A percentile compares a stretch with the other conserved stretches of the same genome.
These are phyloP conservation scores for Tricholoma furcatifolium DNA, from an alignment of 768 basidiomycete species.

Conservation along the genomic window DNA sequence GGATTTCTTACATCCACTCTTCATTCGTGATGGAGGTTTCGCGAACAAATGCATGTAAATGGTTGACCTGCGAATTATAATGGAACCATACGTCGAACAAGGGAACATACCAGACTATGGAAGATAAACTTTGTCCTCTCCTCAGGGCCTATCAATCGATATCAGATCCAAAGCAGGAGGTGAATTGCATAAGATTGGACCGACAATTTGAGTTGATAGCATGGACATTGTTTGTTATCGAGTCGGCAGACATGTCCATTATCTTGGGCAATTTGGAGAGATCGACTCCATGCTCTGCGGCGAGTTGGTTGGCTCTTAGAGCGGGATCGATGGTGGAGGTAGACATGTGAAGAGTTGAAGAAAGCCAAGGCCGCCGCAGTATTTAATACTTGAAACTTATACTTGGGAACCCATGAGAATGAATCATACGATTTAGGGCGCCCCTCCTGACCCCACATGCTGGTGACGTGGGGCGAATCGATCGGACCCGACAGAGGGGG, in stretches of 20 bases:
- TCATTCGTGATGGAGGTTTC: conserved; percentile 79
- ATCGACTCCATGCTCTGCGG: conserved; percentile 34
- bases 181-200: not conserved
- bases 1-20: conserved; percentile 71
- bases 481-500: too few species aligned
- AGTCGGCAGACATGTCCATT: conserved; percentile 39
- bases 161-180: not conserved
- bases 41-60: conserved; percentile 71
- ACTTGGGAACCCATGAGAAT: not conserved
- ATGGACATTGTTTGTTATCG: conserved; percentile 38
- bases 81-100: not conserved
- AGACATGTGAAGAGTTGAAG: not conserved
- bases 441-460: not conserved
- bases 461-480: too few species aligned
- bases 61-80: conserved; percentile 43
- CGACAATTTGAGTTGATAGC: conserved; percentile 9
- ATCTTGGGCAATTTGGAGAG: conserved; percentile 39
- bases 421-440: not conserved
- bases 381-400: not conserved
- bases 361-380: too few species aligned
- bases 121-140: conserved; percentile 45
- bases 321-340: conserved; percentile 16
- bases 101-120: conserved; percentile 34
- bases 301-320: conserved; percentile 28
- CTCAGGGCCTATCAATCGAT: conserved; percentile 26